Evolutionary conservation across 805 yeast genomes (phyloP).

Genomic region (Wickerhamomyces bisporus): DNA sequence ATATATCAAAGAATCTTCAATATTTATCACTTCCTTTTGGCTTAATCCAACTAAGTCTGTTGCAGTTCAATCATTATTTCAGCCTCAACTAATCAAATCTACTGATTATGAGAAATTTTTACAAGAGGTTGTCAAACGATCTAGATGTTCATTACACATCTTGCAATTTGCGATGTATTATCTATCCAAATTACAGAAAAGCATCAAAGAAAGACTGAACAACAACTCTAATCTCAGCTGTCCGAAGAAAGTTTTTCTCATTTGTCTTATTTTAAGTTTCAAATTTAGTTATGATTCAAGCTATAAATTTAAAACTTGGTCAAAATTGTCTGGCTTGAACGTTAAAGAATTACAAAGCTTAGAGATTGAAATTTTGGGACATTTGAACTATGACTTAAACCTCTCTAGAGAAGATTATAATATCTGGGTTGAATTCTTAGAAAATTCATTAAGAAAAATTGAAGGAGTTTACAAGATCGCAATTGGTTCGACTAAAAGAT

Average conservation of each 20-base stretch:
- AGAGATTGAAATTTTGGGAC: slow-evolving; percentile 49
- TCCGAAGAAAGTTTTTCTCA: slow-evolving; percentile 63
- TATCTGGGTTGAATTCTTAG: slow-evolving; percentile 28
- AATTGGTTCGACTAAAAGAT: not conserved
- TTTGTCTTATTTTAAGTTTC: slow-evolving; percentile 64
- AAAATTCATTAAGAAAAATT: not conserved
- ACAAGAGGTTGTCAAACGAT: slow-evolving; percentile 40
- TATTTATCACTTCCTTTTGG: slow-evolving; percentile 17
- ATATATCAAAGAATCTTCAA: slow-evolving; percentile 13
- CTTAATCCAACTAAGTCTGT: slow-evolving; percentile 6
- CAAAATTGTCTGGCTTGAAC: slow-evolving; percentile 63
- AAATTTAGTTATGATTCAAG: slow-evolving; percentile 72
- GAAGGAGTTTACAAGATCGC: not conserved
- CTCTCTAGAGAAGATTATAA: slow-evolving; percentile 45
- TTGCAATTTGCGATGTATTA: slow-evolving; percentile 67
- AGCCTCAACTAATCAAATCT: too few relatives aligned
- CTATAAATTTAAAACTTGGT: slow-evolving; percentile 67
- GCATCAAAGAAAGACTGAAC: slow-evolving; percentile 10
- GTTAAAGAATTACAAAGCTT: slow-evolving; percentile 42
- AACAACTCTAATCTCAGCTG: slow-evolving; percentile 26
- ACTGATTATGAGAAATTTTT: slow-evolving; percentile 24
- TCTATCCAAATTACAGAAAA: slow-evolving; percentile 41
- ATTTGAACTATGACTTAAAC: slow-evolving; percentile 53
- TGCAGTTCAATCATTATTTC: too few relatives aligned
- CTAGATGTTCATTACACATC: slow-evolving; percentile 55